phyloP scores from a whole-genome alignment of 2,329 filamentous ascomycete species.

The Nigrograna mackinnonii region DNA sequence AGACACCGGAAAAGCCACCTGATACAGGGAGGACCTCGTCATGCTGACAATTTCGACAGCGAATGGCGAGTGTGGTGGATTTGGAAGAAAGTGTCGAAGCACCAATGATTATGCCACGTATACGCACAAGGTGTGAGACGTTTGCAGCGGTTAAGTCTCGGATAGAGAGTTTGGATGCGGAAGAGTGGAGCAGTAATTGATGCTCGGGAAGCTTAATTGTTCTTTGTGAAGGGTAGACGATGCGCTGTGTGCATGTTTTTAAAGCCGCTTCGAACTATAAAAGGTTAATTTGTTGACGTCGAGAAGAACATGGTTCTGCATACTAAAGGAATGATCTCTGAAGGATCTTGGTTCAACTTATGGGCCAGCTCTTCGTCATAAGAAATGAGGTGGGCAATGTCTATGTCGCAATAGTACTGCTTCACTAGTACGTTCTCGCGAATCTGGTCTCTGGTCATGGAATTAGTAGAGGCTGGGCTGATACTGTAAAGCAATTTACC shows the following conservation, averaged over 20 bases:
- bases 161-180: slow-evolving; percentile 87
- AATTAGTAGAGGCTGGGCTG: background rate
- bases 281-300: slow-evolving; percentile 24
- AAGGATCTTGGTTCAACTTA: slow-evolving; percentile 83
- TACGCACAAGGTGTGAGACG: slow-evolving; percentile 91
- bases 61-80: slow-evolving; percentile 81
- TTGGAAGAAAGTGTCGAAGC: slow-evolving; percentile 97
- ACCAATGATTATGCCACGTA: slow-evolving; percentile 96
- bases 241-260: slow-evolving; percentile 88
- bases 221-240: slow-evolving; percentile 79
- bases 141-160: slow-evolving; percentile 90
- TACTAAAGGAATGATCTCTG: slow-evolving; percentile 90
- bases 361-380: slow-evolving; percentile 96
- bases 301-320: slow-evolving; percentile 24
- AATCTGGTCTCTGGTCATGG: slow-evolving; percentile 76
- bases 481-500: slow-evolving; percentile 53
- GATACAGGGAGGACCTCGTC: slow-evolving; percentile 71
- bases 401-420: slow-evolving; percentile 94
- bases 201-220: slow-evolving; percentile 79
- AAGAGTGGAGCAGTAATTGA: slow-evolving; percentile 92
- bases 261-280: slow-evolving; percentile 85
- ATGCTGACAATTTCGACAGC: slow-evolving; percentile 85
- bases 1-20: slow-evolving; percentile 85
- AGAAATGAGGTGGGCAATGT: slow-evolving; percentile 92
- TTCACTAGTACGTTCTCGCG: slow-evolving; percentile 93